Evolutionary conservation across 1,139 yeast species (phyloP).

Genomic region (Taphrina wiesneri): DNA sequence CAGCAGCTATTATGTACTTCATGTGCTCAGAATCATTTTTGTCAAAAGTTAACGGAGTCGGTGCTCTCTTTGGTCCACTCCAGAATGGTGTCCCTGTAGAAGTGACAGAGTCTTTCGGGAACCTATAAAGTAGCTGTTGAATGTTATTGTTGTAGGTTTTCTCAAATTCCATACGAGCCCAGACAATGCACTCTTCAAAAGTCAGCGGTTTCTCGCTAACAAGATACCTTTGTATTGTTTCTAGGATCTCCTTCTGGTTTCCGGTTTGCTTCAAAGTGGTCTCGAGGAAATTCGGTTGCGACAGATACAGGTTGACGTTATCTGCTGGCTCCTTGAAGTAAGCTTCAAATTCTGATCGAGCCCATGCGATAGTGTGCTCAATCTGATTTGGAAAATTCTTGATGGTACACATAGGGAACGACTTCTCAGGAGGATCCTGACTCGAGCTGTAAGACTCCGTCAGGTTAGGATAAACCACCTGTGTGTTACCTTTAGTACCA

Average conservation of each 20-base stretch:
- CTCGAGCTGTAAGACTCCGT: slow-evolving; percentile 96
- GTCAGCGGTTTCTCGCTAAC: slow-evolving; percentile 75
- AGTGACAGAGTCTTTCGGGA: slow-evolving; percentile 91
- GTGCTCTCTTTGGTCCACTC: slow-evolving; percentile 98
- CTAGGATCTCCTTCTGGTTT: slow-evolving; percentile 82
- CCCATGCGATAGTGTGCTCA: slow-evolving; percentile 99
- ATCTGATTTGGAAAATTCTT: slow-evolving; percentile 97
- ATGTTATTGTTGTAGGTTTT: slow-evolving; percentile 80
- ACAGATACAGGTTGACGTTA: slow-evolving; percentile 83
- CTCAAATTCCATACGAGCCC: slow-evolving; percentile 94
- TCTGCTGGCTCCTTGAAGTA: slow-evolving; percentile 87
- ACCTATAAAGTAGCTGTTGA: slow-evolving; percentile 82
- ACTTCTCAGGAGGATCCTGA: slow-evolving; percentile 97
- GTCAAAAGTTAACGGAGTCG: slow-evolving; percentile 77
- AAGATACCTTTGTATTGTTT: slow-evolving; percentile 71
- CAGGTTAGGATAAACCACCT: slow-evolving; percentile 86
- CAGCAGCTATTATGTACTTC: slow-evolving; percentile 82
- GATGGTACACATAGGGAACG: slow-evolving; percentile 93
- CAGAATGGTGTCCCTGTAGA: slow-evolving; percentile 92
- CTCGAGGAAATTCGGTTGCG: slow-evolving; percentile 92
- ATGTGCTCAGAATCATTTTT: slow-evolving; percentile 73
- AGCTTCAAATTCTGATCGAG: slow-evolving; percentile 92
- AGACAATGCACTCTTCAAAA: slow-evolving; percentile 88
- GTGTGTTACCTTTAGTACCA: slow-evolving; percentile 98
- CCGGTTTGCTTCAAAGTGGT: slow-evolving; percentile 86